Percentiles rank a stretch among this genome's conserved stretches.
Evolutionary conservation across 805 yeast species (phyloP).

Genomic region (Ogataea methylovora): DNA sequence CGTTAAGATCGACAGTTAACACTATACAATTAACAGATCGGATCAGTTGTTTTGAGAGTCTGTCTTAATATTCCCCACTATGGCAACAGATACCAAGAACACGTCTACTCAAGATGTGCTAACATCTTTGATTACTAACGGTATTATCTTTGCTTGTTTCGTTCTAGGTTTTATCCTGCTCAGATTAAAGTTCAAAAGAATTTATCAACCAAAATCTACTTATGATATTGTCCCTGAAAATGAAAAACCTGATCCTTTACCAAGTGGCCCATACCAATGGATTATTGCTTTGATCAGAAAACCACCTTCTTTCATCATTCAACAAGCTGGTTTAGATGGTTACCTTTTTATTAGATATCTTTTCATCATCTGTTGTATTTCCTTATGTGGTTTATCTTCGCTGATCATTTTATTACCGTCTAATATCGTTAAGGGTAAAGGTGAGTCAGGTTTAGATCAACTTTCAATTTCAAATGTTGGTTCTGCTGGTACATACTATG

Average conservation of each 20-base stretch:
- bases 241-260: conserved; percentile 67
- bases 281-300: conserved; percentile 51
- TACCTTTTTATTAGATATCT: conserved; percentile 82
- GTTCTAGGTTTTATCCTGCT: conserved; percentile 55
- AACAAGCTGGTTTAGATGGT: conserved; percentile 92
- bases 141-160: conserved; percentile 57
- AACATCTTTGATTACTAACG: conserved; percentile 63
- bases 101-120: conserved; percentile 71
- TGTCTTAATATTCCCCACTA: too few relatives aligned
- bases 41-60: too few relatives aligned
- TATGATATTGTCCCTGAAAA: conserved; percentile 50
- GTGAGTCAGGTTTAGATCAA: conserved; percentile 61
- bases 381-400: conserved; percentile 48
- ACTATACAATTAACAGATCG: too few relatives aligned
- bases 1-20: too few relatives aligned
- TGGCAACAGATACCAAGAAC: conserved; percentile 21
- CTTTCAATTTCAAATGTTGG: conserved; percentile 73
- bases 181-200: conserved; percentile 59
- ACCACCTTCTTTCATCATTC: conserved; percentile 67
- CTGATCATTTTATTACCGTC: conserved; percentile 76
- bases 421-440: conserved; percentile 63
- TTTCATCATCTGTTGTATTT: conserved; percentile 43
- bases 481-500: conserved; percentile 59
- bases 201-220: conserved; percentile 78
- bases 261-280: conserved; percentile 68